Conservation (phyloP, 2,329 filamentous ascomycete genomes). For the Tolypocladium paradoxum region DNA sequence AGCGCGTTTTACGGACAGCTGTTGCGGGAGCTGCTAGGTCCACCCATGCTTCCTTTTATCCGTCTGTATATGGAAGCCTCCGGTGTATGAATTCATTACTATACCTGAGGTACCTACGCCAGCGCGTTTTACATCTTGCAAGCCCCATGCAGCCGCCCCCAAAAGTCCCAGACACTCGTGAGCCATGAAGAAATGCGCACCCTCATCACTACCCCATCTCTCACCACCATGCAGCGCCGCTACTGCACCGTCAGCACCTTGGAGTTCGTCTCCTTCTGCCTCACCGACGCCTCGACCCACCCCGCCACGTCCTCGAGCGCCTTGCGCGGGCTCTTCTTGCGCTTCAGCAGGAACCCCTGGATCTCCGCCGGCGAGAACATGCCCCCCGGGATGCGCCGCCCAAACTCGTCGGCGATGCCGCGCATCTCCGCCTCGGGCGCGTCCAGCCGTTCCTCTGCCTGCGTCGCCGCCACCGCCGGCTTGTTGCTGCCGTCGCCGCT, state of each 20-base stretch:
- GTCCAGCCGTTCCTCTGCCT: conserved; percentile 16
- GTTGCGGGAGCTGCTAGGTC: neutral
- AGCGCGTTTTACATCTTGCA: neutral
- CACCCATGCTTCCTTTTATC: neutral
- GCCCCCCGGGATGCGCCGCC: conserved; percentile 38
- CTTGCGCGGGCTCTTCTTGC: conserved; percentile 46
- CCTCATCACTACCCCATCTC: no score
- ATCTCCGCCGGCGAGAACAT: conserved; percentile 50
- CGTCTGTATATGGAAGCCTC: neutral
- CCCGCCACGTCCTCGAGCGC: conserved; percentile 41
- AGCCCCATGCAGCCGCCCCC: neutral
- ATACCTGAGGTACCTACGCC: neutral
- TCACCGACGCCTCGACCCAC: conserved; percentile 42
- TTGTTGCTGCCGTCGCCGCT: neutral
- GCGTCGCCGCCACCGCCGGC: conserved; percentile 5
- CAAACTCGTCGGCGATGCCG: conserved; percentile 37
- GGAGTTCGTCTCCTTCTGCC: conserved; percentile 38
- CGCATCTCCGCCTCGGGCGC: conserved; percentile 28
- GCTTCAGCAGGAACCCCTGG: conserved; percentile 52
- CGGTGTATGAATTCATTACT: neutral
- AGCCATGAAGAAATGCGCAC: neutral
- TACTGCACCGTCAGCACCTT: conserved; percentile 39
- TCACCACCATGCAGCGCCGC: neutral
- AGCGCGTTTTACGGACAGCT: no score
- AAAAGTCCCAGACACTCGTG: no score